phyloP scores from a whole-genome alignment of 2,329 filamentous ascomycete genomes.

The Hypoxylon sp. region DNA sequence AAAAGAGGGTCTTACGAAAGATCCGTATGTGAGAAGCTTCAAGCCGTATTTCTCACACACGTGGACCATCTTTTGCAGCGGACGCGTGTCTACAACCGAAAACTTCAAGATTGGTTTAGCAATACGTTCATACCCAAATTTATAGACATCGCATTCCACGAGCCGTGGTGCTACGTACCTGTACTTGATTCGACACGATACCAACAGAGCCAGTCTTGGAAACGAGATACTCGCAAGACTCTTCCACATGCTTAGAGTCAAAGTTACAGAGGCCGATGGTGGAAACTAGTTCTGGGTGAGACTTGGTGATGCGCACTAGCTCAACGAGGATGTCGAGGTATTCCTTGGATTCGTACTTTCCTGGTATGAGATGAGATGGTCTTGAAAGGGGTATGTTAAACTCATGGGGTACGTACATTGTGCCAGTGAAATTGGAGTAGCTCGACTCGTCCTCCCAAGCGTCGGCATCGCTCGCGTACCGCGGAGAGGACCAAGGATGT shows the following conservation, averaged over 20 bases:
- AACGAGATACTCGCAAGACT: constrained; percentile 48
- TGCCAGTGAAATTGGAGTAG: constrained; percentile 51
- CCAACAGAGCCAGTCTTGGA: constrained; percentile 41
- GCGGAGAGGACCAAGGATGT: constrained; percentile 41
- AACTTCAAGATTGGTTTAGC: constrained; percentile 38
- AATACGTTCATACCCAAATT: not conserved
- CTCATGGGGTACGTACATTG: constrained; percentile 42
- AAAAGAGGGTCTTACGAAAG: constrained; percentile 43
- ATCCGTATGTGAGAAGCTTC: constrained; percentile 48
- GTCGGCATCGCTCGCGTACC: constrained; percentile 46
- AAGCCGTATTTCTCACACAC: constrained; percentile 45
- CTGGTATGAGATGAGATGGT: not conserved
- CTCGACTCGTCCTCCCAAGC: constrained; percentile 47
- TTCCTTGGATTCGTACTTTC: constrained; percentile 47
- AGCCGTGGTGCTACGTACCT: too few species aligned
- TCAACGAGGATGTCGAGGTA: constrained; percentile 48
- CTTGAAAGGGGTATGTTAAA: not conserved
- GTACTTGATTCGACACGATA: constrained; percentile 48
- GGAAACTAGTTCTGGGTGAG: constrained; percentile 43
- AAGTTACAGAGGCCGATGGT: constrained; percentile 50
- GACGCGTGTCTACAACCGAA: constrained; percentile 47
- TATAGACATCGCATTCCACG: too few species aligned
- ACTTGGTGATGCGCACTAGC: constrained; percentile 42
- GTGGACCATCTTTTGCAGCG: constrained; percentile 42
- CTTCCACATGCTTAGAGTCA: constrained; percentile 44